Base-by-base conservation (phyloP, 768 basidiomycete genomes). In the Boletus insuetus region DNA sequence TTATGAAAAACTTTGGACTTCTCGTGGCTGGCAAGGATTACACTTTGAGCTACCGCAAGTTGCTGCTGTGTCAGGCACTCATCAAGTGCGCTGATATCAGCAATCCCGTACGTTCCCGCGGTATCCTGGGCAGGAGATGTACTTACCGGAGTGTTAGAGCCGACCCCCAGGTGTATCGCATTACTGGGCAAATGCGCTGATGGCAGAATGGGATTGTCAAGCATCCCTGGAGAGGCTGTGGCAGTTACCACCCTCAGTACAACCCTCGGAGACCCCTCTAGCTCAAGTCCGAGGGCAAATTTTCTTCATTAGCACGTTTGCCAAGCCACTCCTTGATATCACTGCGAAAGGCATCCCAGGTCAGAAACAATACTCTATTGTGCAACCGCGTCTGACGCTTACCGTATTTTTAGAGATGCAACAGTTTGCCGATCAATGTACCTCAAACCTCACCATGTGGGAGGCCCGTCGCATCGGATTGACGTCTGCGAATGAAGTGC, bases 21-120 rank as follows among this genome's bases (percentile, higher is more conserved):
- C 65, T 86, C 24, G 70, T 87, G 38, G 64, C 70, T 4, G 80
- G 78, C 20, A 60, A 68, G 13, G 71, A 71, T 20, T 67, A 63
- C 17, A 65, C 78, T 11, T 63, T 81, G 42, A 73, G 74, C 49
- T 66, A 73, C 60, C 80, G 85, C 51, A 79, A 88, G 61, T 76
- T 89, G 24, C 72, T 96, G 50, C 71, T 94, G 22, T 96, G 92
- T 67, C 94, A 98, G 64, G 89, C 90, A 4, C 74, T 99, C 49
- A 85, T 99, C 69, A 98, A 99, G 73, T 97, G 95, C 65, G 94
- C 96, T 17, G 97, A 99, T 74, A 98, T 99, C 65, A 94, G 92
- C 69, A 99, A 99, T 70, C 96, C 97, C 16, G 94, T 97, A 69
- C 60, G 94, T 82, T 17, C 31, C 46, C 14, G 34, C 11, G 20